These are phyloP conservation scores for Sedum album DNA, from an alignment of 164 flowering plant species.

Conservation along the genomic window DNA sequence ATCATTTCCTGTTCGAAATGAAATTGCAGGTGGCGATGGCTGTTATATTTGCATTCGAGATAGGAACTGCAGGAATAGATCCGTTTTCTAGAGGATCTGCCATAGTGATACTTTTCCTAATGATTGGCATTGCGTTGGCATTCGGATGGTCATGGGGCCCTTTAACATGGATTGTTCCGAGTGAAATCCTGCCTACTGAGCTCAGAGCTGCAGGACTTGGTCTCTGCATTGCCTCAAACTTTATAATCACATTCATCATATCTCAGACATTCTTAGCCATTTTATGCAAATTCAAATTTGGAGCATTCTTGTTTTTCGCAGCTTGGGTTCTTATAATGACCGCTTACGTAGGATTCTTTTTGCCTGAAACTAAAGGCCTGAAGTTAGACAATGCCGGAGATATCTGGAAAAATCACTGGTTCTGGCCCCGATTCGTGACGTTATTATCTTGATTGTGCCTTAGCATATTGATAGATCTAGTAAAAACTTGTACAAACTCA, in stretches of 20 bases:
- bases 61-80: slow-evolving; percentile 31
- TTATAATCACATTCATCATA: slow-evolving; percentile 41
- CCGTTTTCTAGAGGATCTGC: slow-evolving; percentile 30
- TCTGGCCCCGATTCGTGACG: slow-evolving; percentile 38
- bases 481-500: too few species aligned
- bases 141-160: slow-evolving; percentile 93
- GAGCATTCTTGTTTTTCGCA: slow-evolving; percentile 49
- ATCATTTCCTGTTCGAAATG: background rate
- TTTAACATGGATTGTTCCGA: slow-evolving; percentile 59
- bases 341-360: slow-evolving; percentile 29
- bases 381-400: slow-evolving; percentile 46
- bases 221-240: slow-evolving; percentile 49
- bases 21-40: slow-evolving; percentile 37
- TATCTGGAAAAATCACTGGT: slow-evolving; percentile 71
- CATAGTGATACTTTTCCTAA: slow-evolving; percentile 33
- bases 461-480: too few species aligned
- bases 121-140: slow-evolving; percentile 56
- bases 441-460: background rate
- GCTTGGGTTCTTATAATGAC: slow-evolving; percentile 58
- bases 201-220: slow-evolving; percentile 61
- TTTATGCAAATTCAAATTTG: slow-evolving; percentile 62
- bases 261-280: slow-evolving; percentile 52
- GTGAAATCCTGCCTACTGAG: slow-evolving; percentile 65
- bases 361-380: slow-evolving; percentile 66
- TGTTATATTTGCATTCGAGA: slow-evolving; percentile 21